These are phyloP conservation scores for Artomyces pyxidatus DNA, from an alignment of 768 basidiomycete species.

Conservation along the genomic window DNA sequence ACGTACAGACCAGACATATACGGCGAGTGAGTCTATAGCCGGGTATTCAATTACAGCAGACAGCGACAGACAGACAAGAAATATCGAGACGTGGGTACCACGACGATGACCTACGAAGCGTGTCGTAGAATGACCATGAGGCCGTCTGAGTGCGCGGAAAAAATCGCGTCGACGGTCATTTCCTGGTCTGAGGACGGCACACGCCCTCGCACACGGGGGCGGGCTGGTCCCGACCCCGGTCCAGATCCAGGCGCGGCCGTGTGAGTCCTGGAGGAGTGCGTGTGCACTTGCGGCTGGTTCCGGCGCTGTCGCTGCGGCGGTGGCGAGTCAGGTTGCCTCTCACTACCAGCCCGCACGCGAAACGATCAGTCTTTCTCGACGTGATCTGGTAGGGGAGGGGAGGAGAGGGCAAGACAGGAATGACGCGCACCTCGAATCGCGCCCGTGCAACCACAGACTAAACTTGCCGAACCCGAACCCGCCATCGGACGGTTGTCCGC, in stretches of 20 bases:
- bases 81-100: too few species aligned
- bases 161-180: slow-evolving; percentile 68
- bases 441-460: slow-evolving; percentile 42
- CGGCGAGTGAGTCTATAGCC: background rate
- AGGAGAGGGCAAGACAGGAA: background rate
- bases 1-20: too few species aligned
- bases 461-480: slow-evolving; percentile 82
- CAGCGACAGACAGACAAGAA: too few species aligned
- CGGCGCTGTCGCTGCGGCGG: background rate
- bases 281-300: background rate
- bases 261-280: slow-evolving; percentile 5
- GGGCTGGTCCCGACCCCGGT: slow-evolving; percentile 10
- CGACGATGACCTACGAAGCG: slow-evolving; percentile 29
- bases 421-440: slow-evolving; percentile 50
- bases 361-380: too few species aligned
- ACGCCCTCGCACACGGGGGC: slow-evolving; percentile 15
- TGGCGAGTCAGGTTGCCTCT: slow-evolving; percentile 9
- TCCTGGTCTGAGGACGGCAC: slow-evolving; percentile 24
- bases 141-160: slow-evolving; percentile 81
- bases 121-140: slow-evolving; percentile 70
- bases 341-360: too few species aligned
- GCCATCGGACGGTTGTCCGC: slow-evolving; percentile 75
- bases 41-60: too few species aligned
- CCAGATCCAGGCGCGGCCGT: slow-evolving; percentile 8
- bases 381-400: too few species aligned